These are phyloP conservation scores for Moesziomyces aphidis DNA, from an alignment of 1,284 basidiomycete genomes.

Conservation along the genomic window DNA sequence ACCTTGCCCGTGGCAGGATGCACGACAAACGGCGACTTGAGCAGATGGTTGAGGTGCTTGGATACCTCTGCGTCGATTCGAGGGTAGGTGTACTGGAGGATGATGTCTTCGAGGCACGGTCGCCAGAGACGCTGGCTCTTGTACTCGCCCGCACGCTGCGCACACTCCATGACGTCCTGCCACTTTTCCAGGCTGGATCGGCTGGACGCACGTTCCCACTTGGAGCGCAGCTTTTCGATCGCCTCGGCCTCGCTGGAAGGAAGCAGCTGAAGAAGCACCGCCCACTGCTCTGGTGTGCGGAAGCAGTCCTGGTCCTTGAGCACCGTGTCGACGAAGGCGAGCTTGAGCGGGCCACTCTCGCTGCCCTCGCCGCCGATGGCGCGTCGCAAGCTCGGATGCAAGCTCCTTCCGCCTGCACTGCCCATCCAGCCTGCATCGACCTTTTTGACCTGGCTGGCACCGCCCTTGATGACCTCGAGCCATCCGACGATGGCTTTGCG, in stretches of 20 bases:
- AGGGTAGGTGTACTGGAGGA: slow-evolving; percentile 95
- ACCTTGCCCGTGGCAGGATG: slow-evolving; percentile 96
- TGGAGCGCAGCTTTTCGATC: slow-evolving; percentile 70
- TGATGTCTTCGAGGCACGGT: slow-evolving; percentile 77
- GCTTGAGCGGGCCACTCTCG: slow-evolving; percentile 71
- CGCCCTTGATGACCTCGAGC: slow-evolving; percentile 83
- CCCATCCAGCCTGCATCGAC: slow-evolving; percentile 74
- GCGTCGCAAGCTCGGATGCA: slow-evolving; percentile 63
- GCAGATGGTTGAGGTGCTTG: slow-evolving; percentile 95
- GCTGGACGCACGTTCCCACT: slow-evolving; percentile 75
- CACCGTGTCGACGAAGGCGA: slow-evolving; percentile 77
- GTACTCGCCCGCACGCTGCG: slow-evolving; percentile 62
- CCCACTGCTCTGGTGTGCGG: slow-evolving; percentile 77
- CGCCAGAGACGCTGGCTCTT: slow-evolving; percentile 58
- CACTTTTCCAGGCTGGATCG: slow-evolving; percentile 78
- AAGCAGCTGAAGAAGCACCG: slow-evolving; percentile 80
- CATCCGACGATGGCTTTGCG: slow-evolving; percentile 86
- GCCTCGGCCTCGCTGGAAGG: slow-evolving; percentile 70
- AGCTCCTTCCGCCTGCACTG: slow-evolving; percentile 74
- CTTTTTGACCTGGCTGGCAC: slow-evolving; percentile 85
- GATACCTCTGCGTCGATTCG: slow-evolving; percentile 96
- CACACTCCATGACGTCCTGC: slow-evolving; percentile 73
- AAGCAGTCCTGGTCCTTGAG: slow-evolving; percentile 91
- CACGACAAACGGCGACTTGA: slow-evolving; percentile 96
- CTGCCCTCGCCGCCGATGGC: slow-evolving; percentile 67